Evolutionary conservation across 805 yeast species (phyloP).

Genomic region (Phaffomyces opuntiae): DNA sequence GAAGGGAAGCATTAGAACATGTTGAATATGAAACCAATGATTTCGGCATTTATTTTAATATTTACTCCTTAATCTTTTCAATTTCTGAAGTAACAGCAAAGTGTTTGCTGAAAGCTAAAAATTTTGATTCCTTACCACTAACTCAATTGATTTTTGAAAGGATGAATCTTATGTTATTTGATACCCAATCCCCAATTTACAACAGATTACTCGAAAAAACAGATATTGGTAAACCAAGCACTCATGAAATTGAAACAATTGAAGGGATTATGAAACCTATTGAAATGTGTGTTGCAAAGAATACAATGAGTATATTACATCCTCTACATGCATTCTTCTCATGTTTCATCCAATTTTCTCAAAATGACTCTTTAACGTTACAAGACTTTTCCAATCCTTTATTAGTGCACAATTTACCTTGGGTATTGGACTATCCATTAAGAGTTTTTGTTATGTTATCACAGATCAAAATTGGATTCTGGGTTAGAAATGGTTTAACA

Average conservation of each 20-base stretch:
- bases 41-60: slow-evolving; percentile 31
- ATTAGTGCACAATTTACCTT: slow-evolving; percentile 2
- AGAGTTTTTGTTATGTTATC: slow-evolving; percentile 71
- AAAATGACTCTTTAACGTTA: slow-evolving; percentile 5
- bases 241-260: slow-evolving; percentile 15
- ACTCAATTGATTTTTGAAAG: slow-evolving; percentile 9
- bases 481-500: slow-evolving; percentile 92
- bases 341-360: slow-evolving; percentile 55
- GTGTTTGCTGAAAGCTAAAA: slow-evolving; percentile 24
- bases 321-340: slow-evolving; percentile 72
- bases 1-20: slow-evolving; percentile 71
- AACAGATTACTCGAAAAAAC: slow-evolving; percentile 1
- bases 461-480: slow-evolving; percentile 80
- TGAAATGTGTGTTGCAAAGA: slow-evolving; percentile 37
- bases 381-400: slow-evolving; percentile 6
- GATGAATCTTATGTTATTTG: slow-evolving; percentile 1
- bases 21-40: slow-evolving; percentile 88
- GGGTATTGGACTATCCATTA: slow-evolving; percentile 54
- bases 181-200: not conserved
- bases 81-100: slow-evolving; percentile 49
- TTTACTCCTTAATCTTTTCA: slow-evolving; percentile 56
- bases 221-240: slow-evolving; percentile 7
- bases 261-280: slow-evolving; percentile 24
- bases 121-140: not conserved
- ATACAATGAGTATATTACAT: slow-evolving; percentile 63